Evolutionary conservation across 441 rosid species (phyloP), one percentile per base, ranked within the genome.

Genomic region (Pelargonium fulgidum): DNA sequence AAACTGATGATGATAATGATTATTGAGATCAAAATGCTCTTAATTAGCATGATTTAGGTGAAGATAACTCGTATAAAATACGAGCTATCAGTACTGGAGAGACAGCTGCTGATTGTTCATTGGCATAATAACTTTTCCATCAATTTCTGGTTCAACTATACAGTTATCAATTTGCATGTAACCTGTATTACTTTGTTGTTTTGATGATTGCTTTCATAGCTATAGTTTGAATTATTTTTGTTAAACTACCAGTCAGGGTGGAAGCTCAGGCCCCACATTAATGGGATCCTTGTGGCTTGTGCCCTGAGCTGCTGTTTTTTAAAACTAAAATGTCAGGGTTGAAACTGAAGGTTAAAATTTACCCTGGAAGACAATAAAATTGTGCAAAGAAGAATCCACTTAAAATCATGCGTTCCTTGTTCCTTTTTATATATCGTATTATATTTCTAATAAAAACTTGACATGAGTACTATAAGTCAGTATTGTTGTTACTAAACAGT

Each of bases 91-190:
- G 10, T 58, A 9, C 29, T 58, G 29, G 62, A 58, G 62, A 58
- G 44, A 58, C 13, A 58, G 62, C 62, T 58, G 62, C 17, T 58
- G 22, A 20, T 58, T 58, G 26, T 17, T 58, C 9, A 58, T 58
- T 58, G 62, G 62, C 7, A 7, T 19, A 58, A 58, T 20, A 9
- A 58, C 62, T 8, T 8, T 3, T 17, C 11, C 62, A 58, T 17
- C 62, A 58, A 17, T n/a, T 58, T 58, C 29, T 58, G 62, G 64
- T 61, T 61, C 64, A 22, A 33, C 14, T 33, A 61, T 61, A 9
- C 36, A 61, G 16, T 33, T 61, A 61, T 61, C 12, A 24, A 11
- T 29, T 62, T 62, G 65, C 16, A 62, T 62, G n/a, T 62, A 62
- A 41, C 29, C n/a, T 62, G 36, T 24, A 24, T 5, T n/a, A 24